These are phyloP conservation scores for Strigomonas culicis DNA, from an alignment of 208 protist species.

Conservation along the genomic window DNA sequence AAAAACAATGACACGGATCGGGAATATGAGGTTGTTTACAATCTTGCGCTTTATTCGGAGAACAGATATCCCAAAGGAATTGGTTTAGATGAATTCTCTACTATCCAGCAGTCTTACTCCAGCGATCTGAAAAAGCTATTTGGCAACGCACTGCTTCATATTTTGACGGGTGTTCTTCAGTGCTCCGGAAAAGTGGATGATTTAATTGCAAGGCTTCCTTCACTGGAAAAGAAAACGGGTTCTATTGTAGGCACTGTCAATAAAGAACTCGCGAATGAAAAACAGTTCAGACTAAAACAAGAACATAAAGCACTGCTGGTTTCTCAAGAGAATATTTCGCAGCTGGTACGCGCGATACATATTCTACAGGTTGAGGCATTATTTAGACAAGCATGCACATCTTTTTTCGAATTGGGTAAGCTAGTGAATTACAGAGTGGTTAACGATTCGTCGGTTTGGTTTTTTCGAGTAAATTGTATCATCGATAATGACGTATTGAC, in stretches of 20 bases:
- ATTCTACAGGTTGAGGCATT: slow-evolving; percentile 70
- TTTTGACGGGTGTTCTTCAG: slow-evolving; percentile 35
- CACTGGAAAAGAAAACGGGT: slow-evolving; percentile 30
- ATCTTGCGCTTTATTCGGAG: slow-evolving; percentile 6
- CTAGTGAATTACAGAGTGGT: slow-evolving; percentile 30
- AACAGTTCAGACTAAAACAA: slow-evolving; percentile 53
- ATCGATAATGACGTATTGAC: slow-evolving; percentile 33
- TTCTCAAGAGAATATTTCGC: slow-evolving; percentile 71
- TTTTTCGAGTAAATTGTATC: slow-evolving; percentile 72
- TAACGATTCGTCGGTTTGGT: slow-evolving; percentile 38
- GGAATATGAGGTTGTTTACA: background rate
- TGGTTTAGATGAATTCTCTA: slow-evolving; percentile 27
- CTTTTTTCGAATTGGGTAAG: slow-evolving; percentile 53
- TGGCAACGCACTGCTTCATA: slow-evolving; percentile 46
- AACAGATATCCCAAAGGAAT: slow-evolving; percentile 2
- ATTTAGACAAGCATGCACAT: slow-evolving; percentile 59
- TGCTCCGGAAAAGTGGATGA: slow-evolving; percentile 47
- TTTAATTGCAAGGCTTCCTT: slow-evolving; percentile 36
- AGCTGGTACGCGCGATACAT: slow-evolving; percentile 76
- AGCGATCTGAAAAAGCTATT: slow-evolving; percentile 50
- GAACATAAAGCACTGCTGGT: slow-evolving; percentile 80
- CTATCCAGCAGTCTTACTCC: slow-evolving; percentile 20
- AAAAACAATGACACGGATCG: background rate
- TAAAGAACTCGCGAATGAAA: slow-evolving; percentile 71
- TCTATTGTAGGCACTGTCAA: slow-evolving; percentile 69